Conservation (phyloP, 1,284 basidiomycete genomes). For the Cronartium quercuum region DNA sequence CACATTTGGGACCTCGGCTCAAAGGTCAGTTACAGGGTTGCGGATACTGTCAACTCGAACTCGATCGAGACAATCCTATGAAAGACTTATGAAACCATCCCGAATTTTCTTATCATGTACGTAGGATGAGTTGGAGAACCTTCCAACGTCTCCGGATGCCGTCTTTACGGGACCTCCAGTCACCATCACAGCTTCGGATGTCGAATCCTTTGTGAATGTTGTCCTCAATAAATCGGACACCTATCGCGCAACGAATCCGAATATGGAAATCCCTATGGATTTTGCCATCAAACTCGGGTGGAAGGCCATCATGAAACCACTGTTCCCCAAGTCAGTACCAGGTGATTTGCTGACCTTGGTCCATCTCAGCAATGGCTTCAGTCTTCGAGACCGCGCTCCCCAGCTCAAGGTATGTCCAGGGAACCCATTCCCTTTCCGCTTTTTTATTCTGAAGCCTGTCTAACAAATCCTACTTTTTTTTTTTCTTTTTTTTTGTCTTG, state of each 20-base stretch:
- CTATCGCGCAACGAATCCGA: conserved; percentile 64
- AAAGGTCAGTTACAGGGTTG: background rate
- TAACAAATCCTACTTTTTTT: no score
- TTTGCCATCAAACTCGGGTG: conserved; percentile 97
- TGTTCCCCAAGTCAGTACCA: conserved; percentile 85
- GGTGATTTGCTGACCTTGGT: conserved; percentile 92
- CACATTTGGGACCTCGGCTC: conserved; percentile 84
- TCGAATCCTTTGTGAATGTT: conserved; percentile 86
- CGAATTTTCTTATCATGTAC: background rate
- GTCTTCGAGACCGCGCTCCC: conserved; percentile 23
- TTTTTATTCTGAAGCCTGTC: no score
- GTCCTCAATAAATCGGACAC: conserved; percentile 59
- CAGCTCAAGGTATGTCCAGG: conserved; percentile 18
- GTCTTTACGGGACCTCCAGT: conserved; percentile 73
- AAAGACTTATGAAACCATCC: background rate
- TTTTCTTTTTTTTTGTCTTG: conserved; percentile 51
- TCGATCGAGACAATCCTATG: conserved; percentile 15
- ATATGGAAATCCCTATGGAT: conserved; percentile 87
- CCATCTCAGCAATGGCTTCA: conserved; percentile 78
- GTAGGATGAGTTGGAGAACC: conserved; percentile 62
- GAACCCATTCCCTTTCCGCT: no score
- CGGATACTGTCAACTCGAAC: conserved; percentile 3
- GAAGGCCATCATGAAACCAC: conserved; percentile 95
- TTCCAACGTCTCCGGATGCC: conserved; percentile 63
- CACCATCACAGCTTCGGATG: conserved; percentile 64